A percentile compares a stretch with the other conserved stretches of the same genome.
Conservation (phyloP, 192 early-diverging fungal species). For the Phlyctochytrium planicorne region DNA sequence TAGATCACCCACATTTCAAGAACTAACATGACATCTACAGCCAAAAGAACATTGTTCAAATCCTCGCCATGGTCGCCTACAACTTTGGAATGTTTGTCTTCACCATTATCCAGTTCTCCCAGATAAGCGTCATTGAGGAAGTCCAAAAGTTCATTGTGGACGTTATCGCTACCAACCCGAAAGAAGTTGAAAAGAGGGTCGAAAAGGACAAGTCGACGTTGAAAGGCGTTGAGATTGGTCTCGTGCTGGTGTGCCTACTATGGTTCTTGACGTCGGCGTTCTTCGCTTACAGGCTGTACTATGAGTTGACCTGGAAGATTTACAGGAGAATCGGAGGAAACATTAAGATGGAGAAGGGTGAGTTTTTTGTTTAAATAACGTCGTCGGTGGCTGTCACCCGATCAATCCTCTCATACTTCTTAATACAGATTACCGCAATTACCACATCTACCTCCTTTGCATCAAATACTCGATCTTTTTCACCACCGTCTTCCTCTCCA, state of each 20-base stretch:
- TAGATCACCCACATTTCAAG: not conserved
- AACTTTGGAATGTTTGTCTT: constrained; percentile 4
- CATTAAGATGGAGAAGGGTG: not conserved
- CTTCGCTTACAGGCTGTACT: not conserved
- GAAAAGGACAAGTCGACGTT: not conserved
- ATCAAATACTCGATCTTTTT: constrained; percentile 4
- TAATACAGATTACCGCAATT: not conserved
- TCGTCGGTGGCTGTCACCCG: no score
- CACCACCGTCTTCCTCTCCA: not conserved
- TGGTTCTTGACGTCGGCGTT: not conserved
- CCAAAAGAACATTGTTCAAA: not conserved
- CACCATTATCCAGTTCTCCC: not conserved
- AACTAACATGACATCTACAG: not conserved
- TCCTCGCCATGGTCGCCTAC: not conserved
- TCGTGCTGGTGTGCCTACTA: not conserved
- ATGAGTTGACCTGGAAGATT: not conserved
- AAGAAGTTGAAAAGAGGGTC: not conserved
- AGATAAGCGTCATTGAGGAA: not conserved
- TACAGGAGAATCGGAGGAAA: constrained; percentile 3
- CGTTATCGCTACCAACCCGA: not conserved
- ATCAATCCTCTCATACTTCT: no score
- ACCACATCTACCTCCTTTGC: constrained; percentile 8
- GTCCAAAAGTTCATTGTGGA: not conserved
- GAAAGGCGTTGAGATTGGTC: not conserved
- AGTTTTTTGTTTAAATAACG: not conserved